Conservation (phyloP, 108 stramenopile genomes). For the Chaetoceros muelleri region DNA sequence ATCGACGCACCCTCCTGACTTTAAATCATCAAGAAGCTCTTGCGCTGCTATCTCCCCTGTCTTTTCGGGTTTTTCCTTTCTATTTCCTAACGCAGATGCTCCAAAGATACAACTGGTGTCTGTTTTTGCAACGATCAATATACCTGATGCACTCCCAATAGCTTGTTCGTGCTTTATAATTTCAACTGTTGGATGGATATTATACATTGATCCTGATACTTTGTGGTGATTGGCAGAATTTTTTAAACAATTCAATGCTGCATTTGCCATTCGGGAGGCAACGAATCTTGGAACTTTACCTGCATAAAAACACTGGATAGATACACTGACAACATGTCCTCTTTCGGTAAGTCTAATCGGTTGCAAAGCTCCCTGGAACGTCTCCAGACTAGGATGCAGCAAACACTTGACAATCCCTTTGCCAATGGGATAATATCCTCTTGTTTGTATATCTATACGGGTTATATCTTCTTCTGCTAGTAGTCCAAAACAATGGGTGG, state of each 20-base stretch:
- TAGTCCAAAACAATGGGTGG: slow-evolving; percentile 7
- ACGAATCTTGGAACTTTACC: slow-evolving; percentile 30
- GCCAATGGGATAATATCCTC: slow-evolving; percentile 11
- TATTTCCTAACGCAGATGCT: slow-evolving; percentile 34
- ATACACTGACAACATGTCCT: slow-evolving; percentile 16
- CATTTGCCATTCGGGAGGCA: slow-evolving; percentile 29
- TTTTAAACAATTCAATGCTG: slow-evolving; percentile 18
- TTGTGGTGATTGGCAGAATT: neutral
- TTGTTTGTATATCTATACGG: slow-evolving; percentile 5
- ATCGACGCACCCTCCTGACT: slow-evolving; percentile 51
- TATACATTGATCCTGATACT: neutral
- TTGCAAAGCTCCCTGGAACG: slow-evolving; percentile 6
- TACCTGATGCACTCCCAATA: slow-evolving; percentile 38
- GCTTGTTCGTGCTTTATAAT: slow-evolving; percentile 25
- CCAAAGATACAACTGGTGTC: slow-evolving; percentile 32
- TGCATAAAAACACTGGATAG: slow-evolving; percentile 35
- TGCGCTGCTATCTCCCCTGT: slow-evolving; percentile 31
- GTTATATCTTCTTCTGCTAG: neutral
- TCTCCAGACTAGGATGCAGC: slow-evolving; percentile 5
- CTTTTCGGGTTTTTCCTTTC: slow-evolving; percentile 19
- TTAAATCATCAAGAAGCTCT: slow-evolving; percentile 28
- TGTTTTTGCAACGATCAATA: slow-evolving; percentile 44
- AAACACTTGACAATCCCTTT: slow-evolving; percentile 37
- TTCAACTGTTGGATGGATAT: slow-evolving; percentile 9
- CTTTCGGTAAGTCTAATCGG: slow-evolving; percentile 37